Base-by-base conservation (phyloP, 2,329 filamentous ascomycete species). In the Colletotrichum melonis region DNA sequence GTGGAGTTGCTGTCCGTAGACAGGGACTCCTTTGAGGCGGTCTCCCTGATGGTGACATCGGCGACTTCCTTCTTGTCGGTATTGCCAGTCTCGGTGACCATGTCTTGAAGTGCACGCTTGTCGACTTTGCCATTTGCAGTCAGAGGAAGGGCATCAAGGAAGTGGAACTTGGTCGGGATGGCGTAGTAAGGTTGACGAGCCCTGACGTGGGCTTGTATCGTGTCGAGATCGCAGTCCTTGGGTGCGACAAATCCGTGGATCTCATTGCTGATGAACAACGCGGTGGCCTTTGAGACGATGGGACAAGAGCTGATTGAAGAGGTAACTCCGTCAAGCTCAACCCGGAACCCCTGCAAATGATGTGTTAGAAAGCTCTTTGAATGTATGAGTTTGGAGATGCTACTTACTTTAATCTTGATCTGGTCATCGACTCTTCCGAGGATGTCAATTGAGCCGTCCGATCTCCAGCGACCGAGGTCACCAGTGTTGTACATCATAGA, bases 401-500 rank as follows among this genome's bases (percentile, higher is more conserved):
- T 2, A 26, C 70, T 46, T 22, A 70, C 71, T 46, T 73, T 73
- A 78, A 91, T 85, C 79, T 91, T 91, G 72, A 91, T 87, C 77
- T 91, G 90, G 71, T 91, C 89, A 75, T 92, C 90, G 12, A 84
- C 83, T 57, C 89, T 85, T 2, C 90, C 89, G 26, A 90, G 84
- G 28, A 88, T 88, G 35, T 89, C 84, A 56, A 92, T 82, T 26
- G 83, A 84, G 8, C 90, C 89, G 75, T 89, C 86, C 2, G 81
- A 76, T 55, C 83, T 82, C 89, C 89, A 91, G 7, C 84, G 82
- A n/a, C 87, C 88, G 30, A 91, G 83, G 75, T 92, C 90, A 2
- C 89, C 90, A 2, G 90, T 91, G 76, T 89, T 88, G 80, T 89
- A 91, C 86, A 91, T 90, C 75, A 82, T 81, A 2, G 81, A 82